Evolutionary conservation across 768 basidiomycete genomes (phyloP).

Genomic region (Tremella fuciformis): DNA sequence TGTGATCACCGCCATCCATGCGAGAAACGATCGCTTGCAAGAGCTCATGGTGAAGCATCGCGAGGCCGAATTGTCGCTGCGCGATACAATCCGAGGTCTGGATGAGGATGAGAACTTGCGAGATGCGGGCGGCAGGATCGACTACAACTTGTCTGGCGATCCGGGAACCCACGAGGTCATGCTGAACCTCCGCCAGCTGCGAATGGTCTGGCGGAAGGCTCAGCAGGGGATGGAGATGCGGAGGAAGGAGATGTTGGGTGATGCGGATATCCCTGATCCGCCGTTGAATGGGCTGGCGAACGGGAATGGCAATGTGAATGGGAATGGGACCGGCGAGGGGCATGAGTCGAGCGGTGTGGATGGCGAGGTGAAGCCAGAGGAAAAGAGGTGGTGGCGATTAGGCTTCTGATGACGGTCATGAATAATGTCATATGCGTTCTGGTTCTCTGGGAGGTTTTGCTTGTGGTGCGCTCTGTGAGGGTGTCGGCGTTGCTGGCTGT

Average conservation of each 20-base stretch:
- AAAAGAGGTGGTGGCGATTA: conserved; percentile 13
- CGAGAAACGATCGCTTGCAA: conserved; percentile 1
- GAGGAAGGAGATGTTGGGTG: conserved; percentile 4
- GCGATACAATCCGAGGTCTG: conserved; percentile 21
- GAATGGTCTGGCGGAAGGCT: conserved; percentile 1
- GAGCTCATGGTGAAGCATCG: conserved; percentile 12
- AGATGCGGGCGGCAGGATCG: conserved; percentile 25
- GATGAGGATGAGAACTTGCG: conserved; percentile 27
- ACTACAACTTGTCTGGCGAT: conserved; percentile 33
- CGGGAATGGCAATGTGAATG: background rate
- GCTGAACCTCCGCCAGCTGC: conserved; percentile 22
- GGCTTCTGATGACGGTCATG: conserved; percentile 8
- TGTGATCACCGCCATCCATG: conserved; percentile 18
- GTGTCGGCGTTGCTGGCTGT: conserved; percentile 1
- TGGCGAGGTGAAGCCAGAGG: conserved; percentile 2
- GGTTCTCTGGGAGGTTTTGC: background rate
- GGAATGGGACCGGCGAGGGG: background rate
- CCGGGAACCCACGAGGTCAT: conserved; percentile 27
- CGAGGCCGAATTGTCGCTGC: conserved; percentile 11
- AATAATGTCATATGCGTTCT: conserved; percentile 11
- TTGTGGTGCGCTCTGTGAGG: conserved; percentile 5
- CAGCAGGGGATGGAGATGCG: conserved; percentile 1
- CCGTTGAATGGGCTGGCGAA: background rate
- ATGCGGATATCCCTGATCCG: background rate
- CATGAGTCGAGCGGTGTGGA: conserved; percentile 7